phyloP scores from a whole-genome alignment of 257 asterid species.

The Cordia subcordata region DNA sequence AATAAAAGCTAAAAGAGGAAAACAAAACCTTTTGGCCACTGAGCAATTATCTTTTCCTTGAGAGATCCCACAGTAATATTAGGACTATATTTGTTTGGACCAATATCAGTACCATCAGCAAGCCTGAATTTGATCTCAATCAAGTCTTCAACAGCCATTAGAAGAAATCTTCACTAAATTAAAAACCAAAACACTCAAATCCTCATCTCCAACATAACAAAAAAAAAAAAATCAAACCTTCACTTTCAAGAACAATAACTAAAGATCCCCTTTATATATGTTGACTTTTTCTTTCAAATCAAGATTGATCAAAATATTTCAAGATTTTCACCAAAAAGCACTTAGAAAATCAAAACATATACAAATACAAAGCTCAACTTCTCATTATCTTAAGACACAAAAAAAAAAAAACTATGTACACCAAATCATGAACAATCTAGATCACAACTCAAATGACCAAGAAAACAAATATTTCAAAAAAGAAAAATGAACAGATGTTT shows the following conservation, averaged over 20 bases:
- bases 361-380: conserved; percentile 6
- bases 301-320: not conserved
- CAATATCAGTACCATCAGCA: conserved; percentile 92
- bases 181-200: conserved; percentile 22
- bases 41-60: conserved; percentile 82
- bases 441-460: not conserved
- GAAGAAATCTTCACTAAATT: conserved; percentile 17
- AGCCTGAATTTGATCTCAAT: conserved; percentile 89
- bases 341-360: conserved; percentile 12
- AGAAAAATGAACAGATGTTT: too few relatives aligned
- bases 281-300: not conserved
- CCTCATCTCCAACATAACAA: conserved; percentile 30
- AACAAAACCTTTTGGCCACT: conserved; percentile 82
- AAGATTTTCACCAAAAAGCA: conserved; percentile 29
- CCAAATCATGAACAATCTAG: not conserved
- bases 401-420: too few relatives aligned
- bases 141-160: conserved; percentile 84
- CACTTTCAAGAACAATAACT: conserved; percentile 3
- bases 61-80: conserved; percentile 68
- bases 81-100: conserved; percentile 72
- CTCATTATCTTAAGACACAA: too few relatives aligned
- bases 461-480: too few relatives aligned
- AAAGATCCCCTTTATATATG: not conserved
- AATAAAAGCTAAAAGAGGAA: not conserved
- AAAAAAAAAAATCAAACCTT: conserved; percentile 26